These are phyloP conservation scores for Aspergillus fumigatiaffinis DNA, from an alignment of 2,329 filamentous ascomycete species.

Conservation along the genomic window DNA sequence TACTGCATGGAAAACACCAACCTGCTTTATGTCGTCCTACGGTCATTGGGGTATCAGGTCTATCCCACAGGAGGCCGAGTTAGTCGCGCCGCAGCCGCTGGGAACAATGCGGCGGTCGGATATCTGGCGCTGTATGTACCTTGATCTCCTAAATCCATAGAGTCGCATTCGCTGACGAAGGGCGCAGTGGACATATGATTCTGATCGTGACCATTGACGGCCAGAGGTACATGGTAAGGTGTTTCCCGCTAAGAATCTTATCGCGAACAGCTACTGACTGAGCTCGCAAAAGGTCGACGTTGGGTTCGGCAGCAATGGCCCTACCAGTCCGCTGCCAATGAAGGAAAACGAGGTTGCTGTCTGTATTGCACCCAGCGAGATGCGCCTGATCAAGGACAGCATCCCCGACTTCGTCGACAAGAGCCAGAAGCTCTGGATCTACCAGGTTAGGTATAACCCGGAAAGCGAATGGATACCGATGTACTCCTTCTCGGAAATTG, in stretches of 20 bases:
- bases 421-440: slow-evolving; percentile 56
- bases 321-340: slow-evolving; percentile 56
- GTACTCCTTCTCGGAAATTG: slow-evolving; percentile 64
- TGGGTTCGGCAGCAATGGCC: slow-evolving; percentile 61
- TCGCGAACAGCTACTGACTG: not conserved
- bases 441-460: slow-evolving; percentile 52
- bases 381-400: slow-evolving; percentile 51
- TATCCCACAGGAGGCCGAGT: slow-evolving; percentile 56
- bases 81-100: slow-evolving; percentile 29
- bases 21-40: slow-evolving; percentile 50
- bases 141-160: not conserved
- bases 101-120: not conserved
- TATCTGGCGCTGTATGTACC: slow-evolving; percentile 47
- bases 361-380: slow-evolving; percentile 52
- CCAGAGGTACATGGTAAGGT: slow-evolving; percentile 39
- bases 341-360: slow-evolving; percentile 36
- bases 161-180: not conserved
- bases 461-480: slow-evolving; percentile 54
- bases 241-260: not conserved
- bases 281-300: slow-evolving; percentile 52
- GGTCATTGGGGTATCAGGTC: slow-evolving; percentile 50
- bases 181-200: slow-evolving; percentile 52
- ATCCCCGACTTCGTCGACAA: slow-evolving; percentile 44
- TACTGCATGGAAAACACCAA: slow-evolving; percentile 61
- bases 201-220: slow-evolving; percentile 56